A percentile compares a stretch with the other conserved stretches of the same genome.
Evolutionary conservation across 305 asterid species (phyloP).

Genomic region (Fraxinus baroniana): DNA sequence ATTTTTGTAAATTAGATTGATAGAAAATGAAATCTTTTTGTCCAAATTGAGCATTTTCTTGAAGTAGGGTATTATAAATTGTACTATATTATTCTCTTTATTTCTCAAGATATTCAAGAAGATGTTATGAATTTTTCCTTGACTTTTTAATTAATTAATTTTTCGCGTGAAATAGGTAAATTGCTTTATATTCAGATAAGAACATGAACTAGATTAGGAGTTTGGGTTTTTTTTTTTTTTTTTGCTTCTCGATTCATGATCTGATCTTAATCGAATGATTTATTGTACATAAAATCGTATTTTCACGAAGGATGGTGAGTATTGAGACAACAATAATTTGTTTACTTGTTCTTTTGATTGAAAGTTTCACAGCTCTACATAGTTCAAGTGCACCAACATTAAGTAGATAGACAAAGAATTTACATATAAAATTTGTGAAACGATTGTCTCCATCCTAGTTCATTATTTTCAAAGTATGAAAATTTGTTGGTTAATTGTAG

Average conservation of each 20-base stretch:
- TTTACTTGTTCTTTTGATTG: not conserved
- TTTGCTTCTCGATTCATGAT: too few relatives aligned
- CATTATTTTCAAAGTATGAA: too few relatives aligned
- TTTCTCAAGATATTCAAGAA: not conserved
- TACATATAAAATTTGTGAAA: too few relatives aligned
- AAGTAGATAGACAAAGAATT: too few relatives aligned
- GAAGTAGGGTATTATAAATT: not conserved
- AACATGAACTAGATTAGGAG: not conserved
- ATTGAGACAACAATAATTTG: not conserved
- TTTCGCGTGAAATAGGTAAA: not conserved
- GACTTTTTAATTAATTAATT: not conserved
- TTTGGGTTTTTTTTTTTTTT: too few relatives aligned
- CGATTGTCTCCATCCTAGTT: too few relatives aligned
- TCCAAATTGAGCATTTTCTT: not conserved
- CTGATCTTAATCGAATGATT: too few relatives aligned
- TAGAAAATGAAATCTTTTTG: not conserved
- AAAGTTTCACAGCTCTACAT: not conserved
- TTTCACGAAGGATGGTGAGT: not conserved
- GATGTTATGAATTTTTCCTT: not conserved
- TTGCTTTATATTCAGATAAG: not conserved
- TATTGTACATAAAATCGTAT: too few relatives aligned
- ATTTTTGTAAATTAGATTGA: too few relatives aligned
- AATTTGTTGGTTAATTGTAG: too few relatives aligned
- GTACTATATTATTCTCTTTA: not conserved
- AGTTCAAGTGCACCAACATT: not conserved